A percentile compares a stretch with the other conserved stretches of the same genome.
phyloP scores from a whole-genome alignment of 257 asterid species.

The Solanum tarijense region DNA sequence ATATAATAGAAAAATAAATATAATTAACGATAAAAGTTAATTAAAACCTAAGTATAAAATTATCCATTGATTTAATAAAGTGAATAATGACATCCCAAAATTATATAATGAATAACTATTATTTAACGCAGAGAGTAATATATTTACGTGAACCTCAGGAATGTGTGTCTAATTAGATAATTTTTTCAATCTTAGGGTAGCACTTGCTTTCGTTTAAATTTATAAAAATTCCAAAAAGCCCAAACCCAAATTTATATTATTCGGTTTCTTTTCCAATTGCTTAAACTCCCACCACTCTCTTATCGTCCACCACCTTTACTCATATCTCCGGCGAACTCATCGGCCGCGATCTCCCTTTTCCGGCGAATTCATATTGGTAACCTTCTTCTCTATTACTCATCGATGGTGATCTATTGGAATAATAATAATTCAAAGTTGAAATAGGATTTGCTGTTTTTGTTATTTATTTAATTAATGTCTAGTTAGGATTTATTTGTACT shows the following conservation, averaged over 20 bases:
- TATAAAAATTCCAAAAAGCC: neutral
- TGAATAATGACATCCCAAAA: no score
- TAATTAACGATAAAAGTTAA: no score
- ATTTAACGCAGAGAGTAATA: no score
- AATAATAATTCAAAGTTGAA: no score
- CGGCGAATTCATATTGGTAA: neutral
- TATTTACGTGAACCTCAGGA: neutral
- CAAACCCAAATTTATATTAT: neutral
- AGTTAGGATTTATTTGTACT: no score
- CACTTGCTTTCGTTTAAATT: neutral
- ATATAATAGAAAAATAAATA: no score
- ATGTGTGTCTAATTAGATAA: no score
- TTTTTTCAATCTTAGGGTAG: neutral
- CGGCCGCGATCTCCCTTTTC: neutral
- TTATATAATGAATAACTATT: no score
- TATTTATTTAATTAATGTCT: no score
- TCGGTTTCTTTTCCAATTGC: neutral
- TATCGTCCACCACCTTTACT: neutral
- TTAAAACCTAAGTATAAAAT: no score
- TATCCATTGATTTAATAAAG: no score
- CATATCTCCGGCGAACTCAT: neutral
- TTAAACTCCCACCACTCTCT: neutral
- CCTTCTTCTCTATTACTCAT: neutral
- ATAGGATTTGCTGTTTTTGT: neutral
- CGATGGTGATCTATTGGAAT: neutral